Percentiles rank a stretch among this genome's conserved stretches.
Evolutionary conservation across 179 eudicot species (phyloP).

Genomic region (Beta macrorhiza): DNA sequence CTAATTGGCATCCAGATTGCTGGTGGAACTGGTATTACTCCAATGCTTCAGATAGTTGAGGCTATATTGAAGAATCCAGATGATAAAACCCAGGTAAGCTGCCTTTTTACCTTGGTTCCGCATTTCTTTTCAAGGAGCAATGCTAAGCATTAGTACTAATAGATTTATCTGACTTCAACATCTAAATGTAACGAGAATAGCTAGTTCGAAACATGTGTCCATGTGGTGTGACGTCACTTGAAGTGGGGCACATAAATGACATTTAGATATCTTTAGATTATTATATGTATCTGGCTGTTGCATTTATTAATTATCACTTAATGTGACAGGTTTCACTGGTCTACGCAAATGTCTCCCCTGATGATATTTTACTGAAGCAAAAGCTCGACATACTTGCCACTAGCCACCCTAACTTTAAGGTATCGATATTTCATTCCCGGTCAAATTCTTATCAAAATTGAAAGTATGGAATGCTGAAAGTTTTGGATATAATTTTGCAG

Average conservation of each 20-base stretch:
- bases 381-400: slow-evolving; percentile 83
- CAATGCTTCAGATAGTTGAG: slow-evolving; percentile 94
- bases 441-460: not conserved
- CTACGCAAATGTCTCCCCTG: slow-evolving; percentile 89
- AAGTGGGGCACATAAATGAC: not conserved
- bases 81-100: slow-evolving; percentile 75
- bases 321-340: slow-evolving; percentile 69
- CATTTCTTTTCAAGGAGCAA: not conserved
- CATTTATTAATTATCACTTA: slow-evolving; percentile 12
- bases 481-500: slow-evolving; percentile 34
- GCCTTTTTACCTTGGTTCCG: slow-evolving; percentile 2
- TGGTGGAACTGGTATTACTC: slow-evolving; percentile 93
- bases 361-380: slow-evolving; percentile 88
- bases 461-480: slow-evolving; percentile 15
- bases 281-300: not conserved
- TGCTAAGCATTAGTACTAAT: not conserved
- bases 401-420: slow-evolving; percentile 95
- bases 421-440: slow-evolving; percentile 17
- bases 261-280: not conserved
- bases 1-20: slow-evolving; percentile 61
- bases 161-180: not conserved
- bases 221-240: too few relatives aligned
- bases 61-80: slow-evolving; percentile 87
- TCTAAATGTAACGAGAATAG: too few relatives aligned
- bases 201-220: too few relatives aligned